These are phyloP conservation scores for Alternaria metachromatica DNA, from an alignment of 2,329 filamentous ascomycete species.

Conservation along the genomic window DNA sequence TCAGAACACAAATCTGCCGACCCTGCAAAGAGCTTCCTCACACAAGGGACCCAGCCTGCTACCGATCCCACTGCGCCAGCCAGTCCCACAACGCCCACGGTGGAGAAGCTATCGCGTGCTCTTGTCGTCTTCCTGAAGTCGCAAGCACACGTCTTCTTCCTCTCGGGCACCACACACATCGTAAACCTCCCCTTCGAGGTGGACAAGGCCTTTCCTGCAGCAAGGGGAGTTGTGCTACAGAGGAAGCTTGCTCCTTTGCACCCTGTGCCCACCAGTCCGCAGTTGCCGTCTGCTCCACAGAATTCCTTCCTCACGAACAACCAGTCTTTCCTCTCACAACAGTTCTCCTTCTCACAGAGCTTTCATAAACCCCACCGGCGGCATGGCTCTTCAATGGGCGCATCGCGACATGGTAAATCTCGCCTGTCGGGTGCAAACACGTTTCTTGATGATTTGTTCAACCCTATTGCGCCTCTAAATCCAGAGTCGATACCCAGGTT, in stretches of 20 bases:
- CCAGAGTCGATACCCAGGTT: slow-evolving; percentile 71
- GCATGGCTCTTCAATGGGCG: slow-evolving; percentile 36
- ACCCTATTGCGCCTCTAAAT: slow-evolving; percentile 28
- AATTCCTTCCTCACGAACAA: slow-evolving; percentile 76
- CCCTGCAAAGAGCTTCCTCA: slow-evolving; percentile 32
- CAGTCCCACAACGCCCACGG: slow-evolving; percentile 22
- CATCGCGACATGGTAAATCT: slow-evolving; percentile 30
- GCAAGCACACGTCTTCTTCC: slow-evolving; percentile 91
- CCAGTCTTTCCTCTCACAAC: slow-evolving; percentile 60
- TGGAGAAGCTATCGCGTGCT: slow-evolving; percentile 57
- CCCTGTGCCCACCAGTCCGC: slow-evolving; percentile 44
- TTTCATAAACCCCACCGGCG: slow-evolving; percentile 42
- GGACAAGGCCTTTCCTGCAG: slow-evolving; percentile 81
- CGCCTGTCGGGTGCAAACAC: slow-evolving; percentile 29
- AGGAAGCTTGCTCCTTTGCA: slow-evolving; percentile 69
- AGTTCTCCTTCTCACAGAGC: slow-evolving; percentile 57
- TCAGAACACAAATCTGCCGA: slow-evolving; percentile 20
- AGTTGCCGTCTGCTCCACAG: slow-evolving; percentile 67
- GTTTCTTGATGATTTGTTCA: slow-evolving; percentile 44
- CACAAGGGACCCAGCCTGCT: slow-evolving; percentile 43
- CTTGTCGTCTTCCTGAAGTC: slow-evolving; percentile 91
- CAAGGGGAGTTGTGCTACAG: slow-evolving; percentile 84
- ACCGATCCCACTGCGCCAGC: slow-evolving; percentile 32
- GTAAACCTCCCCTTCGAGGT: slow-evolving; percentile 95
- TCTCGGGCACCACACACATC: slow-evolving; percentile 85